Percentiles rank a stretch among this genome's conserved stretches.
These are phyloP conservation scores for Podaxis sp. DNA, from an alignment of 768 basidiomycete species.

Conservation along the genomic window DNA sequence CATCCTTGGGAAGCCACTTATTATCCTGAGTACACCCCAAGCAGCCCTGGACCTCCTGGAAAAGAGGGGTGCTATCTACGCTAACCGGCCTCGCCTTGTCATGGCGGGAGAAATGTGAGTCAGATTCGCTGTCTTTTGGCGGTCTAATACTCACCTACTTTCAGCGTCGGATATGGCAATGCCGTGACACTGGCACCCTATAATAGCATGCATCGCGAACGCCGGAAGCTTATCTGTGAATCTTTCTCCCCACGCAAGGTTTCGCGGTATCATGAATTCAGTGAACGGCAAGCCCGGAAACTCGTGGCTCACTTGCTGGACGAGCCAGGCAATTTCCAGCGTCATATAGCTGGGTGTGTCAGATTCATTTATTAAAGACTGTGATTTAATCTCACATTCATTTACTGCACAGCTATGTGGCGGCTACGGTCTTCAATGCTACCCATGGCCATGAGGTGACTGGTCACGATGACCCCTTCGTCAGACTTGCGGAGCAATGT, in stretches of 20 bases:
- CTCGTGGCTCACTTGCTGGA: slow-evolving; percentile 3
- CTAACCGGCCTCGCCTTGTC: slow-evolving; percentile 30
- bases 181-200: slow-evolving; percentile 11
- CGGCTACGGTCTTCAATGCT: slow-evolving; percentile 9
- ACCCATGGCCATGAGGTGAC: slow-evolving; percentile 11
- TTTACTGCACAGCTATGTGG: slow-evolving; percentile 7
- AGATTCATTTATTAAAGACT: background rate
- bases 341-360: slow-evolving; percentile 10
- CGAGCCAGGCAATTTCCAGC: slow-evolving; percentile 8
- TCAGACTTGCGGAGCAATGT: slow-evolving; percentile 10
- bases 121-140: background rate
- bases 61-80: slow-evolving; percentile 30
- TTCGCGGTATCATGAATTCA: slow-evolving; percentile 11
- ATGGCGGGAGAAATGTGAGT: slow-evolving; percentile 30
- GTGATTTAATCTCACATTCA: background rate
- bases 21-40: slow-evolving; percentile 26
- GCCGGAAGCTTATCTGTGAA: slow-evolving; percentile 12
- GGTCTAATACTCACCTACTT: background rate
- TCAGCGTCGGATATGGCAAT: slow-evolving; percentile 14
- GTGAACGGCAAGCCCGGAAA: slow-evolving; percentile 7
- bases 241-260: slow-evolving; percentile 13
- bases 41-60: slow-evolving; percentile 31
- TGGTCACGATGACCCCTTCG: slow-evolving; percentile 12
- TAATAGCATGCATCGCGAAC: slow-evolving; percentile 6
- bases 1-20: slow-evolving; percentile 2